Evolutionary conservation across 768 basidiomycete species (phyloP).

Genomic region (Daedalea quercina): DNA sequence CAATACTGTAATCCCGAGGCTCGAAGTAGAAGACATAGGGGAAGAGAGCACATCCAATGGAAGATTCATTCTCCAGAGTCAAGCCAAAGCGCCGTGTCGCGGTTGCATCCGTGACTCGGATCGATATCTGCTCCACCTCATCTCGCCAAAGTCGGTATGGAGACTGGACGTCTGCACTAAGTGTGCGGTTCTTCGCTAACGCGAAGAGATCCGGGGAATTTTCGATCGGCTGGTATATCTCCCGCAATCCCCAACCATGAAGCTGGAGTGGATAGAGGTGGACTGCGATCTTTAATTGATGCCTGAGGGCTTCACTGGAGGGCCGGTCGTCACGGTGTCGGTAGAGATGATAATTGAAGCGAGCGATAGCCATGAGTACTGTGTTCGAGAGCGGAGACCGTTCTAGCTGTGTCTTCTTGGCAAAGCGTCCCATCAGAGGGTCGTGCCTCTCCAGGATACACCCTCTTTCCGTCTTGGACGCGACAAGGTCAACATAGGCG

Average conservation of each 20-base stretch:
- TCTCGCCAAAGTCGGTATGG: no score
- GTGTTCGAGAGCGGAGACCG: no score
- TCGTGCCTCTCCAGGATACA: neutral
- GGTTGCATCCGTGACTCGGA: no score
- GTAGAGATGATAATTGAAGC: neutral
- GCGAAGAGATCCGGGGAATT: no score
- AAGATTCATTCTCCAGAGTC: neutral
- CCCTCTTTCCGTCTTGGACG: neutral
- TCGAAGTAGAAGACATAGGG: neutral
- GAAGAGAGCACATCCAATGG: neutral
- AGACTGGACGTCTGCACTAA: no score
- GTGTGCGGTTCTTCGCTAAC: no score
- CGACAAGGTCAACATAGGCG: neutral
- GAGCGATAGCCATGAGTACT: neutral
- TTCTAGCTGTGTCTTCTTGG: neutral
- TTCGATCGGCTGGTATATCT: no score
- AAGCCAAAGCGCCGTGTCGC: neutral
- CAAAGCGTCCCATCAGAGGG: neutral
- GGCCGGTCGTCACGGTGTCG: neutral
- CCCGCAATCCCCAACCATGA: no score
- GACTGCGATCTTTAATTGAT: neutral
- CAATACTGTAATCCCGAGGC: neutral
- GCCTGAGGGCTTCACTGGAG: neutral
- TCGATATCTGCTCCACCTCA: no score
- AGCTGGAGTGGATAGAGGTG: neutral